phyloP scores from a whole-genome alignment of 2,329 filamentous ascomycete genomes.

The Penicillium concentricum region DNA sequence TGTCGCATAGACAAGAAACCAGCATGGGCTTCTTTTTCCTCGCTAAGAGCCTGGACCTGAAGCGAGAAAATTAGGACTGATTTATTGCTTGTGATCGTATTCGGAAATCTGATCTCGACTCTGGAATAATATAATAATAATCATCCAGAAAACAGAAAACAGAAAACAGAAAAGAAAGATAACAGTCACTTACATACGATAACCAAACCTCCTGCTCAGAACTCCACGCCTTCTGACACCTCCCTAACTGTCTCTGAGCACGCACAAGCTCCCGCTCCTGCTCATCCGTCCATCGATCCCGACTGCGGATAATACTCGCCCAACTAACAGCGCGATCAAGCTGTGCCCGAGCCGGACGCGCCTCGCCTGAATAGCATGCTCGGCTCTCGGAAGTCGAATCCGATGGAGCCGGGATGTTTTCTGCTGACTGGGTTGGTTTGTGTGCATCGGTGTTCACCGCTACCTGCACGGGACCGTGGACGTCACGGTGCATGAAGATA shows the following conservation, averaged over 20 bases:
- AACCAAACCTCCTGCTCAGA: slow-evolving; percentile 39
- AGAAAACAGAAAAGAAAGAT: not conserved
- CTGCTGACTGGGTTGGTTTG: not conserved
- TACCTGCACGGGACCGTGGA: slow-evolving; percentile 20
- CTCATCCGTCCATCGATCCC: slow-evolving; percentile 29
- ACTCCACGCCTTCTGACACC: slow-evolving; percentile 39
- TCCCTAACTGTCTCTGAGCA: slow-evolving; percentile 29
- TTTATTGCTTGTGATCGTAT: not conserved
- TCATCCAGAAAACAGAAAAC: not conserved
- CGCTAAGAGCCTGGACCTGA: slow-evolving; percentile 31
- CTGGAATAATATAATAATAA: not conserved
- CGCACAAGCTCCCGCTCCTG: slow-evolving; percentile 30
- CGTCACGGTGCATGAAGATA: slow-evolving; percentile 20
- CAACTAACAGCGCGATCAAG: slow-evolving; percentile 31
- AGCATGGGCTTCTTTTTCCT: slow-evolving; percentile 36
- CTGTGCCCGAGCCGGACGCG: slow-evolving; percentile 13
- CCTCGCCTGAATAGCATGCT: slow-evolving; percentile 5
- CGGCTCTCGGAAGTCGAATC: slow-evolving; percentile 14
- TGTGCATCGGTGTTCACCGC: slow-evolving; percentile 20
- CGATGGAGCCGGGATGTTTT: not conserved
- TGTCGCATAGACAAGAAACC: slow-evolving; percentile 32
- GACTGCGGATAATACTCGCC: slow-evolving; percentile 30
- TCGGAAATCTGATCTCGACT: not conserved
- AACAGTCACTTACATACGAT: slow-evolving; percentile 27
- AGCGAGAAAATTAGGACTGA: not conserved